Conservation (phyloP, 2,329 filamentous ascomycete species). For the Alternaria dauci region DNA sequence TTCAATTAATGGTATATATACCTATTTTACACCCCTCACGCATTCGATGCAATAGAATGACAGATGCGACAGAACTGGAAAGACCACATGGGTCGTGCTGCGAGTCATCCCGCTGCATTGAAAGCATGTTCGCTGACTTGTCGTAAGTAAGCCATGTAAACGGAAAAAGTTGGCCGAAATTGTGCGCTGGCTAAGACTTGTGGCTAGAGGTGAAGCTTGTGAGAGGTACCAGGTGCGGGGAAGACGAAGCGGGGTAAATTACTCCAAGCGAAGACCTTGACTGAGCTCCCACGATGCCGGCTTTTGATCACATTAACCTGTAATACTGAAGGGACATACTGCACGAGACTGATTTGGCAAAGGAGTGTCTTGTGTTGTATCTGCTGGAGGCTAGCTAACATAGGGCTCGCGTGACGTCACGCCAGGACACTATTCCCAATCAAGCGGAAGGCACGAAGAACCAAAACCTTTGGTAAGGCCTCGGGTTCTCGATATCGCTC, state of each 20-base stretch:
- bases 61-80: constrained; percentile 2
- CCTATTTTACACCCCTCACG: background rate
- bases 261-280: background rate
- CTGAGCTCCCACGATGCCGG: background rate
- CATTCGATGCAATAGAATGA: background rate
- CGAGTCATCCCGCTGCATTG: constrained; percentile 4
- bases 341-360: background rate
- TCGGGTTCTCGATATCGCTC: background rate
- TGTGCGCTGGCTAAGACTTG: background rate
- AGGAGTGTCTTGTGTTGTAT: background rate
- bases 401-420: background rate
- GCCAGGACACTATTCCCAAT: background rate
- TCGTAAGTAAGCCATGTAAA: background rate
- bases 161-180: constrained; percentile 2
- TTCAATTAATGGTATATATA: background rate
- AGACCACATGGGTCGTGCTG: background rate
- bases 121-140: constrained; percentile 4
- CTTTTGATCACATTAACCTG: rapidly evolving
- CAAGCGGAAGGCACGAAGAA: background rate
- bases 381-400: background rate
- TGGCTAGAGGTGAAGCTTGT: background rate
- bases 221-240: background rate
- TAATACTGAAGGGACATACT: background rate
- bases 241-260: background rate
- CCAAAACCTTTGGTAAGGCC: constrained; percentile 1